These are phyloP conservation scores for Agaricus subrufescens DNA, from an alignment of 768 basidiomycete genomes.

Conservation along the genomic window DNA sequence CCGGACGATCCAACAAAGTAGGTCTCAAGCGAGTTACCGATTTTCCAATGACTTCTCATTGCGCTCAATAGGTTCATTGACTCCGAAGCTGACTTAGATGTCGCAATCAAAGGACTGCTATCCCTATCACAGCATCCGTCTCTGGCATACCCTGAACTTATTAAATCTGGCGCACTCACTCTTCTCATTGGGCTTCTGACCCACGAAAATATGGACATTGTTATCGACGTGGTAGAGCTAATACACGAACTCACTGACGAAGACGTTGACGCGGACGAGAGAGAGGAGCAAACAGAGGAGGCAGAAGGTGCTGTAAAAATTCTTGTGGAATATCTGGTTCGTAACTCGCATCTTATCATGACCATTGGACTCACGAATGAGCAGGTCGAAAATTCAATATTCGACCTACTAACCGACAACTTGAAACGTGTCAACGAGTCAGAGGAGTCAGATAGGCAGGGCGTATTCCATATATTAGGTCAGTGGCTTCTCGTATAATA, in stretches of 20 bases:
- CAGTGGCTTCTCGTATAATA: slow-evolving; percentile 8
- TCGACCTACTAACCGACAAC: slow-evolving; percentile 90
- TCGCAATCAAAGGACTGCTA: slow-evolving; percentile 80
- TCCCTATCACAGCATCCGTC: slow-evolving; percentile 82
- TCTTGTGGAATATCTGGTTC: slow-evolving; percentile 72
- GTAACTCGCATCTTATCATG: slow-evolving; percentile 20
- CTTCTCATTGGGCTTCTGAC: slow-evolving; percentile 81
- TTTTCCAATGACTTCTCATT: background rate
- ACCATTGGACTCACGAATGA: background rate
- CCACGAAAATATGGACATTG: slow-evolving; percentile 96
- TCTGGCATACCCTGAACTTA: slow-evolving; percentile 85
- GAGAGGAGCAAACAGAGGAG: slow-evolving; percentile 53
- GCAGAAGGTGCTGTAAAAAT: slow-evolving; percentile 66
- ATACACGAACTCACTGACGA: slow-evolving; percentile 95
- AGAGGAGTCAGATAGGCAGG: slow-evolving; percentile 89
- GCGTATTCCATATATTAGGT: slow-evolving; percentile 93
- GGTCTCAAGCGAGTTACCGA: slow-evolving; percentile 7
- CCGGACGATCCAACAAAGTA: slow-evolving; percentile 90
- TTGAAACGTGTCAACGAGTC: slow-evolving; percentile 81
- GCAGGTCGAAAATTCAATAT: slow-evolving; percentile 76
- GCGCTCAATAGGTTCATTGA: slow-evolving; percentile 80
- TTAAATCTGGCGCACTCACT: slow-evolving; percentile 65
- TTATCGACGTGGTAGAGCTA: slow-evolving; percentile 91
- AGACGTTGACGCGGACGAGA: slow-evolving; percentile 82
- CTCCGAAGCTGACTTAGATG: slow-evolving; percentile 93